Percentiles rank a stretch among this genome's conserved stretches.
These are phyloP conservation scores for Pseudoneurospora amorphoporcata DNA, from an alignment of 495 filamentous ascomycete species.

Conservation along the genomic window DNA sequence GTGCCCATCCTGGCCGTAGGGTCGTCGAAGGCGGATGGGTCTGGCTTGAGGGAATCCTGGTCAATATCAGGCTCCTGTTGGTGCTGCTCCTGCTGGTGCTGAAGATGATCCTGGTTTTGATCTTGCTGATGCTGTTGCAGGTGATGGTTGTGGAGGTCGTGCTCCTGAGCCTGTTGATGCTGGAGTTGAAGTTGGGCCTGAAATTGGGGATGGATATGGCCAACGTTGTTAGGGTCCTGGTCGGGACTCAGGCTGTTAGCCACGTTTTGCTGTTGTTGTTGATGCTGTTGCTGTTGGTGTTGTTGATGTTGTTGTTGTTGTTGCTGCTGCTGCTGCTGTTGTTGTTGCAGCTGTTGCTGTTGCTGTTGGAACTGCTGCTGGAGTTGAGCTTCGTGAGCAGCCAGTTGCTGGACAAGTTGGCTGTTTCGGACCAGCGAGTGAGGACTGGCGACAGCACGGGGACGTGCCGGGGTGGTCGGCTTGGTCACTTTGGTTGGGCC, in stretches of 20 bases:
- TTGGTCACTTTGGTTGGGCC: slow-evolving; percentile 35
- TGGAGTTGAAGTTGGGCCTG: slow-evolving; percentile 6
- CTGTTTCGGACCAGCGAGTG: neutral
- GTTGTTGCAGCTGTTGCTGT: neutral
- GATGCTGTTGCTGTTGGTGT: neutral
- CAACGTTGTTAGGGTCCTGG: neutral
- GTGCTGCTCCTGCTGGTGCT: neutral
- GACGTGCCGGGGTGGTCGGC: slow-evolving; percentile 21
- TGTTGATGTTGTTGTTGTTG: neutral
- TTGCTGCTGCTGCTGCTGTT: neutral
- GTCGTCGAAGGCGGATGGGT: slow-evolving; percentile 45
- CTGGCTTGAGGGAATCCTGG: slow-evolving; percentile 46
- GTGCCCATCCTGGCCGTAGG: slow-evolving; percentile 19
- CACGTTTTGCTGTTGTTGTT: neutral
- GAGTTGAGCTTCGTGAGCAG: neutral
- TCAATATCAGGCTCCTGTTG: slow-evolving; percentile 31
- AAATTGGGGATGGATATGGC: slow-evolving; percentile 8
- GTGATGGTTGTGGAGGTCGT: slow-evolving; percentile 10
- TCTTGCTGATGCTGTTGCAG: neutral
- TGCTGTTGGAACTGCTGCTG: neutral
- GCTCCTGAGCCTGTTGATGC: slow-evolving; percentile 23
- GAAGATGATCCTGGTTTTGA: neutral
- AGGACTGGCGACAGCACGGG: slow-evolving; percentile 16
- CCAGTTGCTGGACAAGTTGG: slow-evolving; percentile 8
- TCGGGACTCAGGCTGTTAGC: slow-evolving; percentile 5